Conservation (phyloP, 257 asterid species). For the Solanum appendiculatum region DNA sequence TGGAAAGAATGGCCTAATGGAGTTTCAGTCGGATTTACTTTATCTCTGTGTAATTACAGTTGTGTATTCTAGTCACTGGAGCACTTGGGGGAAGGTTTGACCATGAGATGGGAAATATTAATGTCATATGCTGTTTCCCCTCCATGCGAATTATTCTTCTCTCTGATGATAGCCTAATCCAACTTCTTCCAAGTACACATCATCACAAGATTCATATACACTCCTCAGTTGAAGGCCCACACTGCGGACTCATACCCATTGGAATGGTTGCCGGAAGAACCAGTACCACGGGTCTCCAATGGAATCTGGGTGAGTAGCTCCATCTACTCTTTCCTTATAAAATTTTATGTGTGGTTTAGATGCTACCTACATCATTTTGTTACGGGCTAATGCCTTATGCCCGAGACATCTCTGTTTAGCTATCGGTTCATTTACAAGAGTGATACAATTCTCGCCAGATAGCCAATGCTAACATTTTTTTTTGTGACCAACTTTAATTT, state of each 20-base stretch:
- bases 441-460: background rate
- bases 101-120: constrained; percentile 86
- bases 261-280: constrained; percentile 46
- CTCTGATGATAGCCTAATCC: constrained; percentile 83
- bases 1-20: background rate
- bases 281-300: constrained; percentile 77
- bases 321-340: background rate
- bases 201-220: constrained; percentile 61
- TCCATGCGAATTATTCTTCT: constrained; percentile 52
- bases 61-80: constrained; percentile 75
- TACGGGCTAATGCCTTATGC: background rate
- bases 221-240: constrained; percentile 66
- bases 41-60: constrained; percentile 26
- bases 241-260: constrained; percentile 86
- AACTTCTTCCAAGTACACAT: constrained; percentile 66
- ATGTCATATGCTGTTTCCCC: constrained; percentile 60
- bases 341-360: background rate
- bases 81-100: constrained; percentile 99
- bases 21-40: background rate
- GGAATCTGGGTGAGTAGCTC: constrained; percentile 74
- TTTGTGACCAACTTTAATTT: background rate
- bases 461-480: background rate
- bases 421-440: background rate
- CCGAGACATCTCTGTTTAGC: background rate
- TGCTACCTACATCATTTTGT: background rate